Conservation (phyloP, 2,329 filamentous ascomycete species). For the Amylocarpus encephaloides region DNA sequence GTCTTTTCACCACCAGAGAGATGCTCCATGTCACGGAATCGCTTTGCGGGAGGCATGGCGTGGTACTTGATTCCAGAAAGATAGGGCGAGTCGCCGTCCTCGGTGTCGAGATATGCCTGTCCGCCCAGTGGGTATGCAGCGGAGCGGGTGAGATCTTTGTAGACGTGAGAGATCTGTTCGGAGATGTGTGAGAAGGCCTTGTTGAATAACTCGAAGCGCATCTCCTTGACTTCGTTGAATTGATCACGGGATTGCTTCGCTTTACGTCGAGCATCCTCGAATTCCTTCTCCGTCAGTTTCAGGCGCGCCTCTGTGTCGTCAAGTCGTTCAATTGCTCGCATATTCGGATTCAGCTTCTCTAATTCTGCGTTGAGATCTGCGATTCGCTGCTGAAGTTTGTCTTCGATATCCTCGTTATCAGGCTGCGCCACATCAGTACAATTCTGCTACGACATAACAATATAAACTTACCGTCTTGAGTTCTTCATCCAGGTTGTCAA, state of each 20-base stretch:
- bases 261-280: slow-evolving; percentile 71
- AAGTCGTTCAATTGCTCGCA: slow-evolving; percentile 88
- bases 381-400: slow-evolving; percentile 72
- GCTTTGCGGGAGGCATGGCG: slow-evolving; percentile 96
- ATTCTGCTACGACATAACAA: slow-evolving; percentile 26
- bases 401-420: slow-evolving; percentile 64
- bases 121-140: slow-evolving; percentile 91
- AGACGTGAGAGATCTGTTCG: slow-evolving; percentile 88
- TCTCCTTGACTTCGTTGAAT: slow-evolving; percentile 75
- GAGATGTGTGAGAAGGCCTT: slow-evolving; percentile 93
- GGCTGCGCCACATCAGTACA: slow-evolving; percentile 42
- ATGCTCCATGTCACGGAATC: slow-evolving; percentile 98
- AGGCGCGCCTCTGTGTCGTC: slow-evolving; percentile 80
- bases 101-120: slow-evolving; percentile 79
- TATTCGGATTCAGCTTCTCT: slow-evolving; percentile 93
- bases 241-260: slow-evolving; percentile 72
- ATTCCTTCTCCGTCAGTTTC: slow-evolving; percentile 79
- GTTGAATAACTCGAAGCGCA: slow-evolving; percentile 86
- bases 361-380: slow-evolving; percentile 67
- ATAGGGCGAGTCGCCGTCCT: slow-evolving; percentile 93
- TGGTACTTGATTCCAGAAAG: slow-evolving; percentile 96
- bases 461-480: slow-evolving; percentile 60
- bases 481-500: slow-evolving; percentile 73
- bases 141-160: slow-evolving; percentile 89
- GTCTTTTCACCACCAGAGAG: slow-evolving; percentile 97